Evolutionary conservation across 2,329 filamentous ascomycete genomes (phyloP).

Genomic region (Truncatella angustata): DNA sequence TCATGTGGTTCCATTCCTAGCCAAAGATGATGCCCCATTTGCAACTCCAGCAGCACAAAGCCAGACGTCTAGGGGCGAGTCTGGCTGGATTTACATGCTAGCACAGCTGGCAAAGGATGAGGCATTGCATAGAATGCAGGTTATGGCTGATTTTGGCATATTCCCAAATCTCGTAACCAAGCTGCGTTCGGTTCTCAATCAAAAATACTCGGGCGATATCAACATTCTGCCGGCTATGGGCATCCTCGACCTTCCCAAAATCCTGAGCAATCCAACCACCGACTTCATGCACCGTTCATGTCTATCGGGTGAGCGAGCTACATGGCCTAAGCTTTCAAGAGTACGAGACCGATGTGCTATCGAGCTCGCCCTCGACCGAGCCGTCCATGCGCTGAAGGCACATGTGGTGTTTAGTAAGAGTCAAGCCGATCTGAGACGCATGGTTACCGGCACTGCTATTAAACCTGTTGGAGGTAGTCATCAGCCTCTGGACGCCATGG

Average conservation of each 20-base stretch:
- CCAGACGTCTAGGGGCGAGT: conserved; percentile 36
- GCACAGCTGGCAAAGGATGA: conserved; percentile 77
- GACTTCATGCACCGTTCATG: conserved; percentile 85
- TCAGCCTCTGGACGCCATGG: conserved; percentile 16
- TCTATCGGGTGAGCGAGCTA: conserved; percentile 77
- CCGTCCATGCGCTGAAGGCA: conserved; percentile 67
- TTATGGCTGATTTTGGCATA: conserved; percentile 76
- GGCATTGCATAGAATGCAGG: conserved; percentile 74
- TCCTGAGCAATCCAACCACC: conserved; percentile 79
- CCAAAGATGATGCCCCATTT: conserved; percentile 64
- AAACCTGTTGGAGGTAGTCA: conserved; percentile 16
- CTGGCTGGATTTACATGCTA: conserved; percentile 63
- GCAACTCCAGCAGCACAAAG: conserved; percentile 28
- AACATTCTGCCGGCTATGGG: conserved; percentile 84
- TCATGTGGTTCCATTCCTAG: conserved; percentile 83
- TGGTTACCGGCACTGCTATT: conserved; percentile 34
- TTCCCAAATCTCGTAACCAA: conserved; percentile 80
- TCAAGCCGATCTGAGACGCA: conserved; percentile 56
- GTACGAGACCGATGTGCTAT: conserved; percentile 87
- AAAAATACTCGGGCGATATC: conserved; percentile 93
- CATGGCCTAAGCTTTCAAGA: conserved; percentile 85
- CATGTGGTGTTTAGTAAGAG: conserved; percentile 68
- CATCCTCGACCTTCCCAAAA: conserved; percentile 69
- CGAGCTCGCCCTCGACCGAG: conserved; percentile 77
- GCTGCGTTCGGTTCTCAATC: conserved; percentile 75